Conservation (phyloP, 352 stramenopile species). For the Phytophthora multivora region DNA sequence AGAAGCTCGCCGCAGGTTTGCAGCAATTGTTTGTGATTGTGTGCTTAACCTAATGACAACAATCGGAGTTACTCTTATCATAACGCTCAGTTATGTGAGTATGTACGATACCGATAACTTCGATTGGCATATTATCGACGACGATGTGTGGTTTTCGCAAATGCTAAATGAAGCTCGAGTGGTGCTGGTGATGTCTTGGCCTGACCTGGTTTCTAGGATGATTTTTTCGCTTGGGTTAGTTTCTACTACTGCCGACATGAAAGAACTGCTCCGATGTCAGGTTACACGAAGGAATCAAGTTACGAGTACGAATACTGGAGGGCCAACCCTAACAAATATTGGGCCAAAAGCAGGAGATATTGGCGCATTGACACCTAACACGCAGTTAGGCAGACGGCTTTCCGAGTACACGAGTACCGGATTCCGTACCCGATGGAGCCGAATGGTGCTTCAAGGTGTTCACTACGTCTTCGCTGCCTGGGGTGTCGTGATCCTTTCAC, state of each 20-base stretch:
- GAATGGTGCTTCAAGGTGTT: background rate
- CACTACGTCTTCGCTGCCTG: constrained; percentile 14
- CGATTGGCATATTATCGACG: background rate
- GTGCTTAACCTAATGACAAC: constrained; percentile 31
- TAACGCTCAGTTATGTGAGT: constrained; percentile 20
- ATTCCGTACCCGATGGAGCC: background rate
- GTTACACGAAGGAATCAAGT: background rate
- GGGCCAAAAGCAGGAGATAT: background rate
- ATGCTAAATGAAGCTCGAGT: constrained; percentile 34
- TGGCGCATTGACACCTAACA: background rate
- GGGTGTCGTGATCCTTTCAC: constrained; percentile 22
- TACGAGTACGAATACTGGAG: background rate
- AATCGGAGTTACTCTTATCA: constrained; percentile 25
- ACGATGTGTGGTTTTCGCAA: constrained; percentile 18
- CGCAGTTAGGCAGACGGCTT: background rate
- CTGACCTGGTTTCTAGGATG: constrained; percentile 11
- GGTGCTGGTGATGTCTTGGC: constrained; percentile 29
- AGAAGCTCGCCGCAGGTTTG: constrained; percentile 24
- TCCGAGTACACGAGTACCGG: constrained; percentile 2
- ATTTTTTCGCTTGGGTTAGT: constrained; percentile 9
- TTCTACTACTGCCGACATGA: constrained; percentile 25
- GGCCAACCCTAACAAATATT: background rate
- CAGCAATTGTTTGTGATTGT: constrained; percentile 24
- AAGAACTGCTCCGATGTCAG: constrained; percentile 15
- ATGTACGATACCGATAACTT: constrained; percentile 9